Evolutionary conservation across 345 rosid species (phyloP).

Genomic region (Heritiera littoralis): DNA sequence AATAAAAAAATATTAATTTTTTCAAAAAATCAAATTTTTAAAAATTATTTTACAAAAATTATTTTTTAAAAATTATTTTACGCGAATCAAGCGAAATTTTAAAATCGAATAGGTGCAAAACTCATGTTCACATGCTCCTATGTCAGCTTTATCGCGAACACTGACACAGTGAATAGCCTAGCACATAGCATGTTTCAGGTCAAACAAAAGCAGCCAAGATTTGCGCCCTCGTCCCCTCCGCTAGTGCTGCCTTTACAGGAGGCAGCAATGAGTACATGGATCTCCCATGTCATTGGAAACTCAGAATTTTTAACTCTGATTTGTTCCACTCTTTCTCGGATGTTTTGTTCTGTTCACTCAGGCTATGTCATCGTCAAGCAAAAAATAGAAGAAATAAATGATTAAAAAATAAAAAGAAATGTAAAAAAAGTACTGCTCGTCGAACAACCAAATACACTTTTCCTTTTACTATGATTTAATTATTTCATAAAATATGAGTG

Average conservation of each 20-base stretch:
- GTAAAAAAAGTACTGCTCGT: not conserved
- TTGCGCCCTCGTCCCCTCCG: not conserved
- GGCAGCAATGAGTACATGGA: slow-evolving; percentile 16
- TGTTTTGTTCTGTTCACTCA: not conserved
- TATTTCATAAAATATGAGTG: not conserved
- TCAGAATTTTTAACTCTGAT: not conserved
- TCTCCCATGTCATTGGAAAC: slow-evolving; percentile 9
- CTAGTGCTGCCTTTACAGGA: slow-evolving; percentile 3
- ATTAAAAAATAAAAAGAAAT: not conserved
- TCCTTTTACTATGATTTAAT: not conserved
- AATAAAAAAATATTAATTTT: too few relatives aligned
- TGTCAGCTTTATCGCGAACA: too few relatives aligned
- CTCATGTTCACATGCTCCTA: too few relatives aligned
- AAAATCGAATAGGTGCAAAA: too few relatives aligned
- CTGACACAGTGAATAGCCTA: not conserved
- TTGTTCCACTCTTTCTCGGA: not conserved
- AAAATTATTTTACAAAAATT: too few relatives aligned
- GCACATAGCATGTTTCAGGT: not conserved
- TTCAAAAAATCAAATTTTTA: too few relatives aligned
- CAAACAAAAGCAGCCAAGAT: not conserved
- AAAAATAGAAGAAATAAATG: not conserved
- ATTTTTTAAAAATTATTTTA: too few relatives aligned
- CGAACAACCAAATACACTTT: not conserved
- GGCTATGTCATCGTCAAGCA: not conserved
- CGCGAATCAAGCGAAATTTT: too few relatives aligned